Base-by-base conservation (phyloP, 139 green algal genomes). In the Chlamydomonas applanata region DNA sequence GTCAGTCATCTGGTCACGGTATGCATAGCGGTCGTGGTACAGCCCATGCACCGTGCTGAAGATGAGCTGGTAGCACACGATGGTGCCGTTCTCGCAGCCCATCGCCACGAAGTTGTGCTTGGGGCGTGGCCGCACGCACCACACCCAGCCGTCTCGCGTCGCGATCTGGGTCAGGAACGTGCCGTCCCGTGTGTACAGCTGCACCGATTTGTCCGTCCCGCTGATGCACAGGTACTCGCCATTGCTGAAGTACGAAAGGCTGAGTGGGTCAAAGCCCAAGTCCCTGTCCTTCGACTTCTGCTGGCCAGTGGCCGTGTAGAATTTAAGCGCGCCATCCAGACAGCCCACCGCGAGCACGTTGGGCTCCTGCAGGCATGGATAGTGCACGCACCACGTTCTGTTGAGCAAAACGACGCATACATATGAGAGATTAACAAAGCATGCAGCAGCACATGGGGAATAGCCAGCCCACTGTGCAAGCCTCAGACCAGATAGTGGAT, bases 1-100 rank as follows among this genome's bases (percentile, higher is more conserved):
- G 46, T 94, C 91, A 16, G 91, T 94, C 88, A 95, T 93, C 52
- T 78, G 79, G 64, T 96, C 92, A 34, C 92, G 82, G 78, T 87
- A 90, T 1, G 88, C 85, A 57, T 88, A 92, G 19, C 86, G 63
- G 70, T 92, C 86, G 66, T 87, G 82, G 73, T 93, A 93, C 29
- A 96, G 75, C 1, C 87, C 85, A 75, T 95, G 89, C 72, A 94
- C 88, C 2, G 73, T 79, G 64, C 52, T 70, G 63, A 79, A 79
- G 64, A 79, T 73, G 62, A 78, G 72, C 72, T 65, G 57, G 57
- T 65, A 35, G 57, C 57, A 40, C 4, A 25, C n/a, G 25, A 97
- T 80, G 65, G 79, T 89, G 63, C 92, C 92, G 66, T 91, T 78
- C 53, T 95, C 84, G 52, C 81, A 88, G 29, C 86, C 92, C n/a